Evolutionary conservation across 2,329 filamentous ascomycete species (phyloP).

Genomic region (Penicillium sp.): DNA sequence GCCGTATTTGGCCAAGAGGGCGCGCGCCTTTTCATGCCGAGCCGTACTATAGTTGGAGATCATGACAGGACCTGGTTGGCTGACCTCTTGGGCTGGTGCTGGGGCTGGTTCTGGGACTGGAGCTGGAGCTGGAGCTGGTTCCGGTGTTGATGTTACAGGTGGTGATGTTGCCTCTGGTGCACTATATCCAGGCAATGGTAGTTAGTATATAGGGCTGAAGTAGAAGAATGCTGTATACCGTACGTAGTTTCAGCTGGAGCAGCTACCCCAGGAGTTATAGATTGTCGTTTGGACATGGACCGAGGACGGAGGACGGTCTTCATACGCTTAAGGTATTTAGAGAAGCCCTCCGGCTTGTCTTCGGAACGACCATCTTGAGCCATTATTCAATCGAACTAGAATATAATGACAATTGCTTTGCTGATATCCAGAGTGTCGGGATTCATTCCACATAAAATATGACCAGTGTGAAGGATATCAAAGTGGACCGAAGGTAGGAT

Average conservation of each 20-base stretch:
- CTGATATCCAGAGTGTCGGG: constrained; percentile 3
- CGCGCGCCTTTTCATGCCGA: constrained; percentile 46
- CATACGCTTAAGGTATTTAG: constrained; percentile 43
- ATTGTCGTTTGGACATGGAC: constrained; percentile 32
- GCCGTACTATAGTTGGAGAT: constrained; percentile 37
- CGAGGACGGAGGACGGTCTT: constrained; percentile 37
- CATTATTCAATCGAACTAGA: constrained; percentile 26
- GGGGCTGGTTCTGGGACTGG: neutral
- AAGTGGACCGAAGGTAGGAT: neutral
- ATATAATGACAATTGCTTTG: constrained; percentile 17
- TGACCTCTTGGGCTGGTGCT: constrained; percentile 14
- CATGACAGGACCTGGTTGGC: constrained; percentile 17
- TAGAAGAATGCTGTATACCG: constrained; percentile 3
- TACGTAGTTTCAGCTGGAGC: constrained; percentile 22
- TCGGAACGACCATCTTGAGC: constrained; percentile 21
- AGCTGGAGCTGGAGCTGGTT: constrained; percentile 3
- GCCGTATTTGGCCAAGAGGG: constrained; percentile 50
- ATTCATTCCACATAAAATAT: constrained; percentile 16
- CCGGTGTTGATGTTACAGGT: neutral
- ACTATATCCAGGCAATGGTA: neutral
- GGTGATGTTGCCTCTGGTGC: neutral
- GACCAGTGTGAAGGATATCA: neutral
- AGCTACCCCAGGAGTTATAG: constrained; percentile 22
- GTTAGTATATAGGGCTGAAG: neutral
- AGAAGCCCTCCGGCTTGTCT: constrained; percentile 36